These are phyloP conservation scores for Venturia asperata DNA, from an alignment of 2,329 filamentous ascomycete species.

Conservation along the genomic window DNA sequence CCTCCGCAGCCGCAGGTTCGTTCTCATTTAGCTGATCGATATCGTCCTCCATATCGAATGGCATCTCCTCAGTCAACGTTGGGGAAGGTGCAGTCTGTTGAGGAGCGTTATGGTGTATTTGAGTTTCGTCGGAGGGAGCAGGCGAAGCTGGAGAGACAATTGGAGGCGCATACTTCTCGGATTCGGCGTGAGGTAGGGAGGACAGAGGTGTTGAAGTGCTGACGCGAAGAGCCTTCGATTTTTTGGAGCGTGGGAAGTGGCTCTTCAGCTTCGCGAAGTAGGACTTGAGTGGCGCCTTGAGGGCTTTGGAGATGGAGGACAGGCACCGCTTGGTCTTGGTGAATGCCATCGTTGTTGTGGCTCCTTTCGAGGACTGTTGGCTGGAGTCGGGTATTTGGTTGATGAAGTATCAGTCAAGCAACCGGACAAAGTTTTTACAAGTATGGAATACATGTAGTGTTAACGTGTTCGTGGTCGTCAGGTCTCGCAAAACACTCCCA, in stretches of 20 bases:
- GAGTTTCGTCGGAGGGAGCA: not conserved
- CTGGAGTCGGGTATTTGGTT: not conserved
- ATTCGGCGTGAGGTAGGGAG: not conserved
- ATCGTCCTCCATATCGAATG: not conserved
- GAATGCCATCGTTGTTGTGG: not conserved
- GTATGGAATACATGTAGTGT: not conserved
- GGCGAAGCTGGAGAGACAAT: not conserved
- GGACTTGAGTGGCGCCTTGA: not conserved
- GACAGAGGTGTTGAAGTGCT: not conserved
- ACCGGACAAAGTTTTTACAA: not conserved
- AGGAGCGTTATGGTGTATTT: too few species aligned
- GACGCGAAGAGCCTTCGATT: not conserved
- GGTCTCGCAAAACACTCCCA: not conserved
- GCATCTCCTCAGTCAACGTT: not conserved
- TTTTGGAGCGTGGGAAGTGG: not conserved
- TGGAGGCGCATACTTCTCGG: not conserved
- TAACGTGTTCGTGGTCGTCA: not conserved
- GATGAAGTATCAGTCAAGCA: not conserved
- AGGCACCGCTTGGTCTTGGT: not conserved
- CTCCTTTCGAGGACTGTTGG: not conserved
- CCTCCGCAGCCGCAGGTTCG: not conserved
- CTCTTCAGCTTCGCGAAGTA: not conserved
- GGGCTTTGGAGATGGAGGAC: not conserved
- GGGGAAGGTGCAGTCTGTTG: not conserved
- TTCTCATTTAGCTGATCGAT: not conserved